These are phyloP conservation scores for Solanum etuberosum DNA, from an alignment of 257 asterid species.

Conservation along the genomic window DNA sequence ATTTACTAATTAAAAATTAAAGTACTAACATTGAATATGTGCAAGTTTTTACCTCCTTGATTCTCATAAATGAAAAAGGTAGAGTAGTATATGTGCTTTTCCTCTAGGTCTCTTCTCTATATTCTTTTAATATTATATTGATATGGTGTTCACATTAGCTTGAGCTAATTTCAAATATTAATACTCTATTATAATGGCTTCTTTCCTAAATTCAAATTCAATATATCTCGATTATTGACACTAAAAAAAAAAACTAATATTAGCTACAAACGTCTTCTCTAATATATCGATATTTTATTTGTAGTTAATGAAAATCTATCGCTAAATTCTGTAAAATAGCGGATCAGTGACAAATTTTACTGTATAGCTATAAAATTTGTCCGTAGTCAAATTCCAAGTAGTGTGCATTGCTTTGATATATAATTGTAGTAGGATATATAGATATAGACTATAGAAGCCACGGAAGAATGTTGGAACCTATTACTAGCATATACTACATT, in stretches of 20 bases:
- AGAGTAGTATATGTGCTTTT: neutral
- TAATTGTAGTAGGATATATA: neutral
- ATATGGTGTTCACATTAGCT: neutral
- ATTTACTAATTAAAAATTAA: neutral
- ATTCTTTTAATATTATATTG: neutral
- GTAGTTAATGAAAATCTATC: neutral
- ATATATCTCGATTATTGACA: neutral
- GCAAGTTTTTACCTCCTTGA: neutral
- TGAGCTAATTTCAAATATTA: neutral
- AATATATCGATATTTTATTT: neutral
- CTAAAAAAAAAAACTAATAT: neutral
- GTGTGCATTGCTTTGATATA: neutral
- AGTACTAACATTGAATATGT: neutral
- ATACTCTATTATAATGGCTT: neutral
- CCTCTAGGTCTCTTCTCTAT: neutral
- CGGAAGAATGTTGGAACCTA: slow-evolving; percentile 28
- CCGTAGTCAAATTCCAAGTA: fast-evolving
- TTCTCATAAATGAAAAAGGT: neutral
- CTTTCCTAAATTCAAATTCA: neutral
- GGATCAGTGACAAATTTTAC: no score
- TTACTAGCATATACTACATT: neutral
- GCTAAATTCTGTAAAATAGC: neutral
- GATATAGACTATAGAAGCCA: slow-evolving; percentile 5
- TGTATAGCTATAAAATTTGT: neutral
- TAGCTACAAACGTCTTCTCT: neutral